Conservation (phyloP, 352 stramenopile species). For the Globisporangium camurandrum region DNA sequence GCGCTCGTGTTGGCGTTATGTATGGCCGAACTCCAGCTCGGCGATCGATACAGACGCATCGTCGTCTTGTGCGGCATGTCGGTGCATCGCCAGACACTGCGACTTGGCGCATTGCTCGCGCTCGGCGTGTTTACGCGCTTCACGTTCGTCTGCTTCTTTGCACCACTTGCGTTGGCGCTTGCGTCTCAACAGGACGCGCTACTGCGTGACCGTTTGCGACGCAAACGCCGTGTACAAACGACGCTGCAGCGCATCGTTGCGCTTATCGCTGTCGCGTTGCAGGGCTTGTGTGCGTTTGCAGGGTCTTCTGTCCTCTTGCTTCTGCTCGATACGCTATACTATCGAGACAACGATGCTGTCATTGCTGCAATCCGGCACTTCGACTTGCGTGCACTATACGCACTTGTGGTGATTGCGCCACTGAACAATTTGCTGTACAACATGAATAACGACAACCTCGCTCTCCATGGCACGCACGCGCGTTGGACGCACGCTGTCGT, state of each 20-base stretch:
- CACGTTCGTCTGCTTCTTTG: slow-evolving; percentile 80
- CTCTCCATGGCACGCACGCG: slow-evolving; percentile 88
- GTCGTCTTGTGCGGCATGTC: slow-evolving; percentile 13
- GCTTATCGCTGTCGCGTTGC: slow-evolving; percentile 20
- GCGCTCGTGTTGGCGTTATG: slow-evolving; percentile 52
- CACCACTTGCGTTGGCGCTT: slow-evolving; percentile 60
- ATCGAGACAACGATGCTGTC: slow-evolving; percentile 26
- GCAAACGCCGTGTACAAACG: too few relatives aligned
- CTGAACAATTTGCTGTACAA: slow-evolving; percentile 92
- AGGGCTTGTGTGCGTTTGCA: slow-evolving; percentile 43
- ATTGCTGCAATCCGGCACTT: too few relatives aligned
- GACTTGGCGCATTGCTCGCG: slow-evolving; percentile 58
- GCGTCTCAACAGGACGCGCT: slow-evolving; percentile 44
- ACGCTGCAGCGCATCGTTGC: slow-evolving; percentile 19
- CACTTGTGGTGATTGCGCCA: slow-evolving; percentile 41
- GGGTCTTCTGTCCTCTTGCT: slow-evolving; percentile 25
- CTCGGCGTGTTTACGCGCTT: slow-evolving; percentile 76
- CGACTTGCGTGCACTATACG: slow-evolving; percentile 6
- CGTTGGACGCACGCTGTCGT: slow-evolving; percentile 80
- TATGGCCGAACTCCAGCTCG: slow-evolving; percentile 40
- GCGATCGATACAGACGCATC: slow-evolving; percentile 34
- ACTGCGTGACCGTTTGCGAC: slow-evolving; percentile 11
- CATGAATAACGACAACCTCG: slow-evolving; percentile 82
- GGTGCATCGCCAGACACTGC: slow-evolving; percentile 41
- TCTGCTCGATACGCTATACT: slow-evolving; percentile 56